Base-by-base conservation (phyloP, 495 filamentous ascomycete genomes). In the Cairneyella variabilis region DNA sequence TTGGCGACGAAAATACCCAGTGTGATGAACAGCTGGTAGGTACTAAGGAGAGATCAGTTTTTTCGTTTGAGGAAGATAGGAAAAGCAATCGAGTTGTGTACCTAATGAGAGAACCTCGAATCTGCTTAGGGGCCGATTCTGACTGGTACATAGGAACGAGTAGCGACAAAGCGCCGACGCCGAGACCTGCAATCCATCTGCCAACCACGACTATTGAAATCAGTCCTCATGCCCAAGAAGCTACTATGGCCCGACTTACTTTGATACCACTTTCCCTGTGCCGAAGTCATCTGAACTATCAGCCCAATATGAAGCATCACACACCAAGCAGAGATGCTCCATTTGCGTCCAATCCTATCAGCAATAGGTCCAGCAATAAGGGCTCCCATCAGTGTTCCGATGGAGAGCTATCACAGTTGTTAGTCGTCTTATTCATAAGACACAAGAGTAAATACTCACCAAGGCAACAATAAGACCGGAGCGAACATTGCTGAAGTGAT, bases 11-110 rank as follows among this genome's bases (percentile, higher is more conserved):
- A 87, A 69, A 92, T 92, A 54, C 89, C 89, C 50, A 91, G 74
- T 30, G 89, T 90, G 65, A 93, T 87, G 71, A 92, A 90, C 22
- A 95, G 78, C 72, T 93, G 90, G 73, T 93, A 93, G 30, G 34
- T 48, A 46, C 57, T 55, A 20, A 12, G 5, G n/a, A 38, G 25
- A 17, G 2, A 32, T 47, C 37, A 32, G 34, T 23, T 14, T 18
- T 42, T 16, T 8, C 21, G 7, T 28, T 23, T 23, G 18, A 20
- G 10, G 8, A 44, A 16, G 18, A 12, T n/a, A n/a, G n/a, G n/a
- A n/a, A n/a, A n/a, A n/a, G n/a, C n/a, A n/a, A n/a, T n/a, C n/a
- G n/a, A n/a, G n/a, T n/a, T n/a, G 16, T 3, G 34, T 37, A 78
- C 45, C 76, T 81, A 60, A 87, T 76, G 54, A 88, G 74, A 47